Conservation (phyloP, 1,284 basidiomycete genomes). For the Tylopilus orsonianus region DNA sequence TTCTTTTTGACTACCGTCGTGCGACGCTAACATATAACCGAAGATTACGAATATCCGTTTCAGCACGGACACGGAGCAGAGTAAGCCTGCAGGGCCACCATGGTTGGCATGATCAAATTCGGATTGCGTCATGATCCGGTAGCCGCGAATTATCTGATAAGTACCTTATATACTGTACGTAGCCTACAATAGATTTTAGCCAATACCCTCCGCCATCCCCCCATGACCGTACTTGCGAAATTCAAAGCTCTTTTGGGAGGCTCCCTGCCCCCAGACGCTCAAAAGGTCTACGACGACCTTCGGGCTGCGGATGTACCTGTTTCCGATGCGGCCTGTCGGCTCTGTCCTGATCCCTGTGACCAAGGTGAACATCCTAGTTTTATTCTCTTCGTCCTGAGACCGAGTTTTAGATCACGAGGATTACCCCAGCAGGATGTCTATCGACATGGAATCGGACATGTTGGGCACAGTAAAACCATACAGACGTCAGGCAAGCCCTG, state of each 20-base stretch:
- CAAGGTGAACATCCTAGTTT: slow-evolving; percentile 43
- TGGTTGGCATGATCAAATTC: not conserved
- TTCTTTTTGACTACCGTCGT: not conserved
- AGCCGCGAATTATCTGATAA: slow-evolving; percentile 19
- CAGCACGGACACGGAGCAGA: not conserved
- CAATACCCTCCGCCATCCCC: not conserved
- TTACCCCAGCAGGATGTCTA: slow-evolving; percentile 67
- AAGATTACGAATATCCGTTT: not conserved
- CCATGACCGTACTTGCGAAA: slow-evolving; percentile 35
- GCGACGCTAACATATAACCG: slow-evolving; percentile 5
- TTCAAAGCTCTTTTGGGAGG: slow-evolving; percentile 24
- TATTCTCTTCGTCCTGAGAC: slow-evolving; percentile 8
- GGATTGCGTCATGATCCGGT: not conserved
- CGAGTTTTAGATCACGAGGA: slow-evolving; percentile 61
- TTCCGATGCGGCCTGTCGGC: slow-evolving; percentile 67
- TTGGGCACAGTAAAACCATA: slow-evolving; percentile 82
- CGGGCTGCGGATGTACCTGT: slow-evolving; percentile 63
- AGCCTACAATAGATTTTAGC: not conserved
- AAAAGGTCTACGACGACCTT: slow-evolving; percentile 41
- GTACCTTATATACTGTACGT: not conserved
- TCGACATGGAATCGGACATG: slow-evolving; percentile 79
- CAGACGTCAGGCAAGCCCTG: slow-evolving; percentile 62
- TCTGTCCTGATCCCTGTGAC: slow-evolving; percentile 79
- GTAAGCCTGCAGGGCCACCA: too few relatives aligned
- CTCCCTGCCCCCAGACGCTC: slow-evolving; percentile 27